Evolutionary conservation across 106 monocot genomes (phyloP).

Genomic region (Dendrobium officinale): DNA sequence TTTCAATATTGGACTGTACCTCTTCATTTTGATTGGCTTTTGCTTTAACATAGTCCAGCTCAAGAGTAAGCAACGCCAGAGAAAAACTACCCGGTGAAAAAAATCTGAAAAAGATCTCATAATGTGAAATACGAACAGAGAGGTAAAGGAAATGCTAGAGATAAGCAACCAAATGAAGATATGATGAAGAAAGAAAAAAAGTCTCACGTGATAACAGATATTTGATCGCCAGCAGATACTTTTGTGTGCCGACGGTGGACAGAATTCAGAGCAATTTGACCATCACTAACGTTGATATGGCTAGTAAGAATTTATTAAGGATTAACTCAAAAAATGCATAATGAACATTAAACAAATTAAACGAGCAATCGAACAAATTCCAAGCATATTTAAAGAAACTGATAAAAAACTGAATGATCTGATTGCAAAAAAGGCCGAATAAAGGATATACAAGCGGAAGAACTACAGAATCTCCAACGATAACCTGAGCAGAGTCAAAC

Average conservation of each 20-base stretch:
- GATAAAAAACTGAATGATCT: neutral
- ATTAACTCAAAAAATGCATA: neutral
- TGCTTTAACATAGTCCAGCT: constrained; percentile 74
- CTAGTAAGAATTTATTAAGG: too few species aligned
- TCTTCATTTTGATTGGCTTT: constrained; percentile 63
- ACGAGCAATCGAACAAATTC: neutral
- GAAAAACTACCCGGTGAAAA: constrained; percentile 55
- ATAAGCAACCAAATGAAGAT: neutral
- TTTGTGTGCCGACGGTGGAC: constrained; percentile 16
- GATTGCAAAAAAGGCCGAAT: neutral
- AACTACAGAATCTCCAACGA: constrained; percentile 57
- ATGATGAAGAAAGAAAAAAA: neutral
- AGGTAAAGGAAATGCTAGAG: neutral
- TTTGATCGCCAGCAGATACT: constrained; percentile 69
- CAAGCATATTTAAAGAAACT: neutral
- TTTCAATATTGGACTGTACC: constrained; percentile 25
- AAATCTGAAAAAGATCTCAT: constrained; percentile 33
- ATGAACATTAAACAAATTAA: neutral
- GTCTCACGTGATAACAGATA: constrained; percentile 62
- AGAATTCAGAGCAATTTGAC: too few species aligned
- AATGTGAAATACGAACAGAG: constrained; percentile 5
- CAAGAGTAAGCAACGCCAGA: constrained; percentile 79
- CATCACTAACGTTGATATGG: too few species aligned
- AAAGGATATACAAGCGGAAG: constrained; percentile 88
- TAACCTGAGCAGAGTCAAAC: constrained; percentile 19